Evolutionary conservation across 2,329 filamentous ascomycete species (phyloP), one percentile per base, ranked within the genome.

Genomic region (Helminthosporium solani): DNA sequence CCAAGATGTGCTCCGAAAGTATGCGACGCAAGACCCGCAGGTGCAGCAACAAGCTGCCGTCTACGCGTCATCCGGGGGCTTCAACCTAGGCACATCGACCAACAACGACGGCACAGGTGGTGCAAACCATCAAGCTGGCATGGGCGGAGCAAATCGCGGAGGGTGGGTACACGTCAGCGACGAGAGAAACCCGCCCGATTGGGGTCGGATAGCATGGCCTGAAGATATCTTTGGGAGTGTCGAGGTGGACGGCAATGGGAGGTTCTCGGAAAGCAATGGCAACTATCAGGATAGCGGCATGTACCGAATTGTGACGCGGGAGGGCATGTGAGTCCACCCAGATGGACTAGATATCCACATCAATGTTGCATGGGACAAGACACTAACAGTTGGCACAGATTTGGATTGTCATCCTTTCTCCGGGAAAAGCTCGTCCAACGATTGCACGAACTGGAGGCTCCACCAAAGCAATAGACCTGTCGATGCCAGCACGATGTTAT

Each of bases 221-320:
- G 82, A 85, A 61, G 82, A 85, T 66, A 85, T 85, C 40, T 81
- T 85, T 59, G 82, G 82, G 12, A 84, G 81, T 54, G 60, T 85
- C 19, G 82, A 85, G 64, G 78, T 85, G 3, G 81, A 84, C 66
- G 74, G 73, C 0, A 53, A 74, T 15, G 82, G 82, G 1, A 67
- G 72, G n/a, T 83, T 85, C 63, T 75, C 79, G 15, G 78, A 76
- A 35, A 75, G 38, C 73, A 75, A 47, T 21, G 82, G 82, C 9
- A 76, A 77, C 40, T 85, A 83, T 70, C 81, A 84, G 65, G 67
- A 75, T 23, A 81, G 78, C 63, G 82, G 80, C 18, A 84, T 81
- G n/a, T 85, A 85, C 71, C 70, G 82, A 40, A 67, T 82, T 33
- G 69, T 82, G 14, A 85, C 82, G 19, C 72, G 77, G 21, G 80